phyloP scores from a whole-genome alignment of 2,329 filamentous ascomycete genomes.

The Remersonia thermophila region DNA sequence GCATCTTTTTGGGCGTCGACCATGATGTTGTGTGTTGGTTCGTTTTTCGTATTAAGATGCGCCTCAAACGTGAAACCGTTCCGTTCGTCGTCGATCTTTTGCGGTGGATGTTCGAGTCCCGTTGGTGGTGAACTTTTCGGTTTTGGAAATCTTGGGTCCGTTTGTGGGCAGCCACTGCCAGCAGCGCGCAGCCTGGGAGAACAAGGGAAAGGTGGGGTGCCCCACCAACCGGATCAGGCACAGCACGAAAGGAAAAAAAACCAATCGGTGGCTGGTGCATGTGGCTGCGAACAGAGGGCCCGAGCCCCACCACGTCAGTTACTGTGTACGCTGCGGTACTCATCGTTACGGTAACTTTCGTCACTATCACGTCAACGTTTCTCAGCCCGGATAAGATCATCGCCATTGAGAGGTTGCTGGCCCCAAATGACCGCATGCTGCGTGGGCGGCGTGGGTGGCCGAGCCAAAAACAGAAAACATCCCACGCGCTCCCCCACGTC shows the following conservation, averaged over 20 bases:
- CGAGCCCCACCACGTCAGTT: no score
- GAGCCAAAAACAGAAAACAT: slow-evolving; percentile 11
- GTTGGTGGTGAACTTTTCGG: slow-evolving; percentile 9
- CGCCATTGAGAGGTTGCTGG: no score
- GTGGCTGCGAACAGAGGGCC: no score
- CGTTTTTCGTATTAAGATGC: no score
- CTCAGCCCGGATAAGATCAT: no score
- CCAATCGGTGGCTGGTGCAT: no score
- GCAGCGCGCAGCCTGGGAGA: slow-evolving; percentile 8
- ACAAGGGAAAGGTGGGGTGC: slow-evolving; percentile 3
- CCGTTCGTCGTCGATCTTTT: slow-evolving; percentile 5
- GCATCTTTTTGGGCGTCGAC: slow-evolving; percentile 50
- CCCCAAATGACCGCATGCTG: no score
- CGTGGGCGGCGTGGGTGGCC: slow-evolving; percentile 10
- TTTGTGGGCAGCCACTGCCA: slow-evolving; percentile 16
- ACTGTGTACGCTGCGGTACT: no score
- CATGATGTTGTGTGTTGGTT: slow-evolving; percentile 32
- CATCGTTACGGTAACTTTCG: no score
- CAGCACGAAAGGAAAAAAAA: no score
- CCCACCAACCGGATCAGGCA: no score
- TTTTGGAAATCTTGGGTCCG: slow-evolving; percentile 16
- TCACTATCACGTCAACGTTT: no score
- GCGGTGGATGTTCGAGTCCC: slow-evolving; percentile 3
- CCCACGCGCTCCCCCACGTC: slow-evolving; percentile 19
- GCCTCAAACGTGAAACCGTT: slow-evolving; percentile 1